Conservation (phyloP, 768 basidiomycete genomes). For the Symmetrospora coprosmae region DNA sequence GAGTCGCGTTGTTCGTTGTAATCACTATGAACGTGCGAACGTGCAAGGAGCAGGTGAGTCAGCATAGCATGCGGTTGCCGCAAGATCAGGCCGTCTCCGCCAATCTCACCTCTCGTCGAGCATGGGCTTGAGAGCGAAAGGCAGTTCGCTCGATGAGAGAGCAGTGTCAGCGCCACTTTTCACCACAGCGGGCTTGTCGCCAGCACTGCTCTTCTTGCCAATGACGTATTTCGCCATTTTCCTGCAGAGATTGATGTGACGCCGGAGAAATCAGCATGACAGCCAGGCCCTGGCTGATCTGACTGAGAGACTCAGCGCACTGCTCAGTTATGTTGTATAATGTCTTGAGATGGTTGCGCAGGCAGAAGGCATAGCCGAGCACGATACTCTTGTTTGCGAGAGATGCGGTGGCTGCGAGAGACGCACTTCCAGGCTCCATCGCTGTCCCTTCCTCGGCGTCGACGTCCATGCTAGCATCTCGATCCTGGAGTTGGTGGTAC, state of each 20-base stretch:
- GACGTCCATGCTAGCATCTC: conserved; percentile 2
- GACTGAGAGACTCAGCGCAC: conserved; percentile 33
- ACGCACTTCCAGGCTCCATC: background rate
- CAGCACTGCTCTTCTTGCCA: conserved; percentile 77
- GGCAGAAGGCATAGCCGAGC: conserved; percentile 67
- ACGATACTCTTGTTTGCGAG: conserved; percentile 47
- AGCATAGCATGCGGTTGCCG: background rate
- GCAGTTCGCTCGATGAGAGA: background rate
- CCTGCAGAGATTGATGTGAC: no score
- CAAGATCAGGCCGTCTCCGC: background rate
- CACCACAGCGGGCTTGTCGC: conserved; percentile 47
- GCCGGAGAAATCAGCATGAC: background rate
- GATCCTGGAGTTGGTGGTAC: background rate
- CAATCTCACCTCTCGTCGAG: background rate
- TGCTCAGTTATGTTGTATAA: conserved; percentile 81
- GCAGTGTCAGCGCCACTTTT: background rate
- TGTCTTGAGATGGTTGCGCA: conserved; percentile 70
- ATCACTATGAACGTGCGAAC: background rate
- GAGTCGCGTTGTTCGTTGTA: background rate
- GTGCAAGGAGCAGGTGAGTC: background rate
- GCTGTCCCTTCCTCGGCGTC: conserved; percentile 1
- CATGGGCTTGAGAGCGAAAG: background rate
- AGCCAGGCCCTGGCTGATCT: background rate
- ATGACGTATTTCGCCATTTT: conserved; percentile 79
- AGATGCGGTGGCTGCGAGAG: background rate